Base-by-base conservation (phyloP, 164 flowering plant species). In the Vitis labrusca region DNA sequence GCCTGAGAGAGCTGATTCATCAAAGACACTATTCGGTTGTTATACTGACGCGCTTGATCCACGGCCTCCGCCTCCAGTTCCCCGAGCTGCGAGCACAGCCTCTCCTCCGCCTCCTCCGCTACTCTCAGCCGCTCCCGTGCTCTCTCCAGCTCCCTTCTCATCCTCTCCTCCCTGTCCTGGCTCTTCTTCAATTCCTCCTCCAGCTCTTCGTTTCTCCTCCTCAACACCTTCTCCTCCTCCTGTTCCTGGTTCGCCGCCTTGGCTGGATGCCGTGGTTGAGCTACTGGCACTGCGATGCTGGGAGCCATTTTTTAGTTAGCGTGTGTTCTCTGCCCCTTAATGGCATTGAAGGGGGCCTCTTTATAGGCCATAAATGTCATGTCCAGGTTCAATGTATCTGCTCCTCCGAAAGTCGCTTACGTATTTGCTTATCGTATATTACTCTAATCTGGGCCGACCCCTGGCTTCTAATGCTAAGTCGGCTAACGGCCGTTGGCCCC, bases 21-120 rank as follows among this genome's bases (percentile, higher is more conserved):
- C 70, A 92, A 76, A 7, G 81, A 65, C 15, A 70, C 23, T n/a
- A 92, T 75, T n/a, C 78, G 86, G 0, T 80, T 72, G 51, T 82
- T 74, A 65, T 86, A 85, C 0, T 50, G 72, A 30, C 90, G 85
- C 3, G 92, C 91, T 72, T 89, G 88, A 12, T 80, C 78, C 2
- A 88, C 81, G 10, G 98, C 80, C 67, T 92, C 98, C 1, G 91
- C 98, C 66, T 92, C 98, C 2, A 91, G 81, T 60, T 91, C 93
- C 0, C 93, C 96, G 1, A 92, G 85, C 76, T 89, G 89, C 2
- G 82, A 74, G 72, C 91, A 92, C 27, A 92, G 86, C 64, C 82
- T 68, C 84, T 91, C 98, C 80, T 90, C 97, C 23, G 89, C 98
- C 56, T 91, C 97, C 78, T 91, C 97, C 37, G 82, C 89, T 57